phyloP scores from a whole-genome alignment of 495 filamentous ascomycete species.

The Astrothelium subdiscretum region DNA sequence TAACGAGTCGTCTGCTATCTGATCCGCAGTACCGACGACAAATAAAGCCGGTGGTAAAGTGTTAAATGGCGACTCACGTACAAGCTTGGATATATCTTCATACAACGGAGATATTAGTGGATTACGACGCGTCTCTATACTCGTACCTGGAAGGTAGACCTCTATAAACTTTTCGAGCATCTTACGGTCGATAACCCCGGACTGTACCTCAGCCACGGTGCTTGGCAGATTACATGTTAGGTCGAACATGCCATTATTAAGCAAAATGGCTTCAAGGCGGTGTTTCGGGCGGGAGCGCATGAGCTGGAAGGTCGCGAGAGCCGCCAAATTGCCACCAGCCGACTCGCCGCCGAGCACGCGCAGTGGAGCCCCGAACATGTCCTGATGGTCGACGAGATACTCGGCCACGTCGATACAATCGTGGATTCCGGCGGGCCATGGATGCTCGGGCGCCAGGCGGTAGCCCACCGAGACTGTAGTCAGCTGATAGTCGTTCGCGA shows the following conservation, averaged over 20 bases:
- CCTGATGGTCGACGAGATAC: conserved; percentile 6
- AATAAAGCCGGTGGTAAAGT: neutral
- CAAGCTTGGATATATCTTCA: neutral
- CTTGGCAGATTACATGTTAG: neutral
- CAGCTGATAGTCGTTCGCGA: neutral
- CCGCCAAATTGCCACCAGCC: conserved; percentile 8
- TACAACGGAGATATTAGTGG: neutral
- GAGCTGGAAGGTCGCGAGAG: neutral
- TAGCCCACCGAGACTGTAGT: conserved; percentile 2
- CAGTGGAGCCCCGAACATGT: conserved; percentile 3
- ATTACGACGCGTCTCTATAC: neutral
- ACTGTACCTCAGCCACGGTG: neutral
- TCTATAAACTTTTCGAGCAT: neutral
- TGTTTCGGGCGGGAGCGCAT: neutral
- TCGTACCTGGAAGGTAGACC: neutral
- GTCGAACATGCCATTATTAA: neutral
- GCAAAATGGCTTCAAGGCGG: neutral
- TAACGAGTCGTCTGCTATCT: neutral
- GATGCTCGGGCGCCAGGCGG: conserved; percentile 5
- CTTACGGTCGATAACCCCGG: neutral
- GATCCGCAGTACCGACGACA: neutral
- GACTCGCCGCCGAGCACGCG: conserved; percentile 4
- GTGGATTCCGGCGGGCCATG: conserved; percentile 7
- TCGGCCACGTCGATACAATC: conserved; percentile 6
- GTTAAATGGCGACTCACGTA: neutral